These are phyloP conservation scores for Candolleomyces efflorescens DNA, from an alignment of 768 basidiomycete species.

Conservation along the genomic window DNA sequence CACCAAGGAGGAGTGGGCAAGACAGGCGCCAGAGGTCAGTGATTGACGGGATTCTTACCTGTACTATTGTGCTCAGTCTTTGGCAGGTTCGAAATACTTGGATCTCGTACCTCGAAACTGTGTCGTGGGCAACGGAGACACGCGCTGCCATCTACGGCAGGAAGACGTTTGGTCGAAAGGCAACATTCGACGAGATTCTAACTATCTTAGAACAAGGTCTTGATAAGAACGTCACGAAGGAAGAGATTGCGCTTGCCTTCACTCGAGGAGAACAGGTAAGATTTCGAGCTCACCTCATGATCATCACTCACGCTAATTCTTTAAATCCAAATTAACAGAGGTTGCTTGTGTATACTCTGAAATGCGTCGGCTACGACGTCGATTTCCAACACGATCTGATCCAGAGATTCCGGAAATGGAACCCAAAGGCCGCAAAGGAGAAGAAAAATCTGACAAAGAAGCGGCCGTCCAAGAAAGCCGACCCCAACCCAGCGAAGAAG, in stretches of 20 bases:
- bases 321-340: background rate
- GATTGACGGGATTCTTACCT: conserved; percentile 14
- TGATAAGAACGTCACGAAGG: background rate
- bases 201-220: background rate
- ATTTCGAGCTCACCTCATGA: no score
- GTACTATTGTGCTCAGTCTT: background rate
- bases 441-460: background rate
- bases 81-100: background rate
- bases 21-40: conserved; percentile 16
- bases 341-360: background rate
- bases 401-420: background rate
- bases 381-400: background rate
- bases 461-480: background rate
- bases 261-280: conserved; percentile 1
- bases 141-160: background rate
- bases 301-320: background rate
- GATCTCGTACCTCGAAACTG: background rate
- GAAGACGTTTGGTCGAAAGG: background rate
- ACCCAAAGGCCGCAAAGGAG: background rate
- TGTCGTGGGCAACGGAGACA: background rate
- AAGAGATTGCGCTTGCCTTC: background rate
- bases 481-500: background rate
- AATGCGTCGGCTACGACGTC: conserved; percentile 4
- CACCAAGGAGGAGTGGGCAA: conserved; percentile 22
- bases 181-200: background rate